These are phyloP conservation scores for Rhynchospora pubera DNA, from an alignment of 176 grass and related monocot species.

Conservation along the genomic window DNA sequence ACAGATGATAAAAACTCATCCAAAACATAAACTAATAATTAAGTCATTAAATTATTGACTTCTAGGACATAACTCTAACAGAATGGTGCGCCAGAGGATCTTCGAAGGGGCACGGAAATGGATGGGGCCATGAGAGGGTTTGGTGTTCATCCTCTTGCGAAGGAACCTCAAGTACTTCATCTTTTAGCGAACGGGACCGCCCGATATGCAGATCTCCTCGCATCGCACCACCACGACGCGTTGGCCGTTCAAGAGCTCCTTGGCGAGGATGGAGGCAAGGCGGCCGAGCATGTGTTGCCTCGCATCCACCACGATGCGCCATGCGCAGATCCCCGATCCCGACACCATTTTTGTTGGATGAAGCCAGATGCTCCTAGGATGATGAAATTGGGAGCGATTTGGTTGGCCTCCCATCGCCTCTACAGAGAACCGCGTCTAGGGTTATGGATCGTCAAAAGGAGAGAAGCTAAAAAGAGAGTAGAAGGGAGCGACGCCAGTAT, in stretches of 20 bases:
- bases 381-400: too few species aligned
- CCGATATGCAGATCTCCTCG: constrained; percentile 88
- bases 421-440: too few species aligned
- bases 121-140: constrained; percentile 80
- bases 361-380: too few species aligned
- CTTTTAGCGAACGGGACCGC: constrained; percentile 73
- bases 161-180: constrained; percentile 92
- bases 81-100: constrained; percentile 86
- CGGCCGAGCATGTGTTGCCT: constrained; percentile 91
- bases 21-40: too few species aligned
- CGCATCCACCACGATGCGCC: constrained; percentile 63
- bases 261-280: constrained; percentile 59
- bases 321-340: constrained; percentile 53
- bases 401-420: too few species aligned
- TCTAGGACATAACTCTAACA: too few species aligned
- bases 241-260: constrained; percentile 84
- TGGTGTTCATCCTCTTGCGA: constrained; percentile 91
- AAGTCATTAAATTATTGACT: too few species aligned
- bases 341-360: constrained; percentile 52
- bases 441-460: too few species aligned
- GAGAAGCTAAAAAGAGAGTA: too few species aligned
- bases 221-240: constrained; percentile 73
- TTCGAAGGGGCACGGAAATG: constrained; percentile 71
- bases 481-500: too few species aligned
- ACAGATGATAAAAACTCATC: too few species aligned